Evolutionary conservation across 805 yeast genomes (phyloP), one percentile per base, ranked within the genome.

Genomic region (Millerozyma miso): DNA sequence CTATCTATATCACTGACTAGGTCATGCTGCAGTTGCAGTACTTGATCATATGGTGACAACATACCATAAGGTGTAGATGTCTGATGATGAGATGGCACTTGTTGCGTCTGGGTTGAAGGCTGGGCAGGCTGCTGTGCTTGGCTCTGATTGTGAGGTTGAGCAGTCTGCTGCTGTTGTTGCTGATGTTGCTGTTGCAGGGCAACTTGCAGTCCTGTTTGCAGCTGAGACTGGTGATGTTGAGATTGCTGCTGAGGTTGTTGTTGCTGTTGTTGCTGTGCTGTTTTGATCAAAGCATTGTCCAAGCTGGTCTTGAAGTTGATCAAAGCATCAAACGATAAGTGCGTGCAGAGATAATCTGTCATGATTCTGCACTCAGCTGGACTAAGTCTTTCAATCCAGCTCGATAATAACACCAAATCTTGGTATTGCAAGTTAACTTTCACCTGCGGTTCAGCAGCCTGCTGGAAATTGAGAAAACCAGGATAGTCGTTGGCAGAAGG

Each of bases 311-410:
- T 74, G 42, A 80, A 74, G 39, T 77, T 67, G 31, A 70, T 62
- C 47, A 79, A 58, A 13, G 75, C 72, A 48, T 80, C 83, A 42
- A 75, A 72, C 6, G 79, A 74, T 49, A 80, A 59, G 44, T 67
- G 65, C 37, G 71, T 63, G 45, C 81, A 64, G 56, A 80, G 60
- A 54, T 77, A 74, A 51, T 79, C 84, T 45, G 79, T 67, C 59
- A 78, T 74, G 39, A 75, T 63, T 43, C 74, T 64, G 49, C 69
- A 77, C 47, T 80, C 83, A 37, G 69, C 70, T n/a, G 76, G 69
- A 38, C 64, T 67, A 56, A 80, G 65, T 48, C 65, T 66, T 40
- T 70, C 70, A 46, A 77, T 63, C 82, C 82, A 78, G 46, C 63
- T 65, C 48, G 76, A 68, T 48, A 76, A 64, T 47, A 70, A 71